A percentile compares a stretch with the other conserved stretches of the same genome.
phyloP scores from a whole-genome alignment of 2,329 filamentous ascomycete species.

The Colletotrichum filicis region DNA sequence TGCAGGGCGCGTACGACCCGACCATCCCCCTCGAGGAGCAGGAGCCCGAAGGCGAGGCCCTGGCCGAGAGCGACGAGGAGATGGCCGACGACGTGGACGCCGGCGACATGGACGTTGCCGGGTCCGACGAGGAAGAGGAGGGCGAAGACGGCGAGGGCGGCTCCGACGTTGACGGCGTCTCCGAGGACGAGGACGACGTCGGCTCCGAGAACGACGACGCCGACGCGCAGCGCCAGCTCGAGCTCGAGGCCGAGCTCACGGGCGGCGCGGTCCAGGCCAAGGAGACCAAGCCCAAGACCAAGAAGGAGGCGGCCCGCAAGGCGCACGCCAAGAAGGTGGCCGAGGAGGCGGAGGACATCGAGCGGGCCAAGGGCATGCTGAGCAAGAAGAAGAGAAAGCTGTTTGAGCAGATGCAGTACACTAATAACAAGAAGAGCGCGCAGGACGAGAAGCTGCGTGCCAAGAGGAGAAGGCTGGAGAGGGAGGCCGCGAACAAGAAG shows the following conservation, averaged over 20 bases:
- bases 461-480: conserved; percentile 94
- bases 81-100: conserved; percentile 58
- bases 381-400: conserved; percentile 97
- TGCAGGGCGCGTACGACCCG: conserved; percentile 91
- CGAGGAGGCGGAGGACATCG: conserved; percentile 86
- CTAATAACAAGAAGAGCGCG: conserved; percentile 90
- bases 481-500: conserved; percentile 56
- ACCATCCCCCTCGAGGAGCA: conserved; percentile 87
- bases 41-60: conserved; percentile 86
- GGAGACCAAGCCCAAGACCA: conserved; percentile 63
- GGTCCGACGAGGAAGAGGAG: conserved; percentile 60
- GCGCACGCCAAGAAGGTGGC: conserved; percentile 76
- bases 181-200: conserved; percentile 52
- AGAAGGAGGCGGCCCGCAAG: conserved; percentile 78
- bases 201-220: conserved; percentile 64
- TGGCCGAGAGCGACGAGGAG: conserved; percentile 70
- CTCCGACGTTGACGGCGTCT: conserved; percentile 61
- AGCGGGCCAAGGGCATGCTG: conserved; percentile 97
- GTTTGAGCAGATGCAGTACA: conserved; percentile 97
- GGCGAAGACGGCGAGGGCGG: conserved; percentile 56
- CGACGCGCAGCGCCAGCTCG: conserved; percentile 81
- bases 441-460: conserved; percentile 87
- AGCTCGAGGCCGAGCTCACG: conserved; percentile 91
- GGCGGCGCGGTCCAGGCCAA: conserved; percentile 71
- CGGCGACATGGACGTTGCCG: conserved; percentile 61